Evolutionary conservation across 2,329 filamentous ascomycete genomes (phyloP).

Genomic region (Colletotrichum navitas): DNA sequence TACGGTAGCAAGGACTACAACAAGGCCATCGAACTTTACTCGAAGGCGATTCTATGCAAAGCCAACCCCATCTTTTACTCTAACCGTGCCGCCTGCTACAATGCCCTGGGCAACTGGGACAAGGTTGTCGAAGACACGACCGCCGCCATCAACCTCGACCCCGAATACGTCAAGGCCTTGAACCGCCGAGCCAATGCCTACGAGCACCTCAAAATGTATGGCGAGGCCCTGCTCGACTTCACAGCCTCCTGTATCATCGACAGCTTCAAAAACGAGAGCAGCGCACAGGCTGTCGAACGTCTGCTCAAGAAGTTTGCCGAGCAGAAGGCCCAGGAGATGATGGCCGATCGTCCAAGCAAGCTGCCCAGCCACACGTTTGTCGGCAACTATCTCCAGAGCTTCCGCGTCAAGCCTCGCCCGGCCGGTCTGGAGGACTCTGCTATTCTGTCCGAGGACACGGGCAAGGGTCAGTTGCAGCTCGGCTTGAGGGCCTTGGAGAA

Average conservation of each 20-base stretch:
- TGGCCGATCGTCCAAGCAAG: slow-evolving; percentile 86
- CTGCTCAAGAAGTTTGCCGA: slow-evolving; percentile 97
- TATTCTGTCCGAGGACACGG: slow-evolving; percentile 82
- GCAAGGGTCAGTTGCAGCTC: slow-evolving; percentile 86
- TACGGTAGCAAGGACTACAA: slow-evolving; percentile 96
- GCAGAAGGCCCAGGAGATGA: slow-evolving; percentile 90
- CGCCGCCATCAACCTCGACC: slow-evolving; percentile 91
- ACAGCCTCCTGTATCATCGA: slow-evolving; percentile 99
- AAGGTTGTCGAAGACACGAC: slow-evolving; percentile 98
- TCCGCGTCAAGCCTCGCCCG: slow-evolving; percentile 85
- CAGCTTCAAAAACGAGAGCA: slow-evolving; percentile 91
- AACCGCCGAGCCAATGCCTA: slow-evolving; percentile 98
- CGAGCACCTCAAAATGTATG: slow-evolving; percentile 90
- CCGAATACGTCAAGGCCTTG: slow-evolving; percentile 96
- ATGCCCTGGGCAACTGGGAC: slow-evolving; percentile 91
- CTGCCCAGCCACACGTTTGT: slow-evolving; percentile 97
- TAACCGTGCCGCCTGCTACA: slow-evolving; percentile 97
- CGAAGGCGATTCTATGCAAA: slow-evolving; percentile 96
- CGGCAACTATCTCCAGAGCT: slow-evolving; percentile 98
- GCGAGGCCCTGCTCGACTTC: slow-evolving; percentile 95
- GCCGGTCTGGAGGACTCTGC: slow-evolving; percentile 83
- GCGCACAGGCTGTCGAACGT: slow-evolving; percentile 90
- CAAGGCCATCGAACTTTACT: slow-evolving; percentile 93
- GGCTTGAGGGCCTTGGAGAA: slow-evolving; percentile 84
- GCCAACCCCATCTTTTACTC: slow-evolving; percentile 98